Evolutionary conservation across 2,329 filamentous ascomycete genomes (phyloP), one percentile per base, ranked within the genome.

Genomic region (Fragosphaeria purpurea): DNA sequence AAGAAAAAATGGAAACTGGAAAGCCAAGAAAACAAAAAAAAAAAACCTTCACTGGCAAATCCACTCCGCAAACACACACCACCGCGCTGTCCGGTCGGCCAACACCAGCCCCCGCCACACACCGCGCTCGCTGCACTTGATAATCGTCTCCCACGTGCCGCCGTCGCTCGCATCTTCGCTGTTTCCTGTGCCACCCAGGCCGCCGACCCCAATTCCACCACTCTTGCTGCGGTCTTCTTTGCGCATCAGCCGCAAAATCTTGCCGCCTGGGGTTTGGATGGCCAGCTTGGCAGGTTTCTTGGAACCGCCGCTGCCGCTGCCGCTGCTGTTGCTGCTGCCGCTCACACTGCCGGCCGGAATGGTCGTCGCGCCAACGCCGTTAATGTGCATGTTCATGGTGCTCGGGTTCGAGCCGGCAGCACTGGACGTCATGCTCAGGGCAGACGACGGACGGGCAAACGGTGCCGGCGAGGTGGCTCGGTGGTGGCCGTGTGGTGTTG

Each of bases 31-130:
- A 47, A 41, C 31, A 1, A 9, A 12, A 33, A 11, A 31, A 31
- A 9, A 22, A 8, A 41, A 39, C 9, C 12, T 34, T 37, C 51
- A 55, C 48, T 57, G 66, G 61, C 83, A 86, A 55, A 79, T 72
- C 88, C 88, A 94, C 70, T 94, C 87, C 0, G 86, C 86, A 73
- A 93, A 93, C n/a, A 94, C 88, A 62, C 88, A 93, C 88, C 88
- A 94, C 59, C 87, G 75, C 43, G 87, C 87, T 53, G 84, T 90
- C 49, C 88, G 77, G 68, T 94, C 88, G 6, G 88, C 88, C 51
- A 93, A 72, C 42, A 94, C 88, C 54, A 94, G 67, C 1, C 86
- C 87, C 56, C 88, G 76, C 87, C 88, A 94, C 12, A 82, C 77
- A 2, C 88, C 88, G 55, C 79, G 77, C 69, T 94, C 88, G 1